Conservation (phyloP, 495 filamentous ascomycete genomes). For the Arthonia radiata region DNA sequence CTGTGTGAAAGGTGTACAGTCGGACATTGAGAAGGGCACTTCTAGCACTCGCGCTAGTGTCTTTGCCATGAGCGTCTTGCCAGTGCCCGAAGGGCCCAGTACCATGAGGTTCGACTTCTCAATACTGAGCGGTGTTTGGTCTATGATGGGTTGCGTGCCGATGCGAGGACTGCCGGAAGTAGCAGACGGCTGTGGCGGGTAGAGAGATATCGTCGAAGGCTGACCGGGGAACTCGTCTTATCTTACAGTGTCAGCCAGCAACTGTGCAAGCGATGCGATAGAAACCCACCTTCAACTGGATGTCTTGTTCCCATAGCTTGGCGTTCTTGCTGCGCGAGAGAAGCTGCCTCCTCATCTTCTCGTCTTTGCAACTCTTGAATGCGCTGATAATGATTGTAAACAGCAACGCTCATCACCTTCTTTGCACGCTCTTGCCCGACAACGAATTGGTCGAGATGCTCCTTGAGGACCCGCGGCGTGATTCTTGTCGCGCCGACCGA, state of each 20-base stretch:
- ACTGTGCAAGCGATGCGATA: slow-evolving; percentile 4
- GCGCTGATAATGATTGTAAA: slow-evolving; percentile 94
- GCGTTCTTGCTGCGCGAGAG: slow-evolving; percentile 23
- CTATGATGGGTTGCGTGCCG: slow-evolving; percentile 5
- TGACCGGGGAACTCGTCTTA: slow-evolving; percentile 66
- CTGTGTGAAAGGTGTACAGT: slow-evolving; percentile 92
- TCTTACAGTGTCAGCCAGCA: slow-evolving; percentile 3
- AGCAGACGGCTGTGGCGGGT: slow-evolving; percentile 7
- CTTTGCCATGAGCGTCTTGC: slow-evolving; percentile 88
- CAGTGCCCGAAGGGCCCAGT: slow-evolving; percentile 82
- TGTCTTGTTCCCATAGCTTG: slow-evolving; percentile 22
- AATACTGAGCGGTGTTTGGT: slow-evolving; percentile 39
- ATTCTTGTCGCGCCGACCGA: slow-evolving; percentile 17
- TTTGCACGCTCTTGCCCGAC: slow-evolving; percentile 94
- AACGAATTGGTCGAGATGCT: slow-evolving; percentile 83
- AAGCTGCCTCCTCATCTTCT: slow-evolving; percentile 53
- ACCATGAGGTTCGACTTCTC: slow-evolving; percentile 94
- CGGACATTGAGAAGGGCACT: slow-evolving; percentile 90
- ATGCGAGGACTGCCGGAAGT: slow-evolving; percentile 11
- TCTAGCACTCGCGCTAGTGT: slow-evolving; percentile 55
- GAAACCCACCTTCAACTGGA: slow-evolving; percentile 22
- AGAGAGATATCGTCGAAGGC: slow-evolving; percentile 28
- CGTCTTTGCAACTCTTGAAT: slow-evolving; percentile 51
- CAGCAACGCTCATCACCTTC: slow-evolving; percentile 71
- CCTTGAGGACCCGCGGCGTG: slow-evolving; percentile 64